Percentiles rank a stretch among this genome's conserved stretches.
phyloP scores from a whole-genome alignment of 352 stramenopile genomes.

The Thalassiosira pacifica region DNA sequence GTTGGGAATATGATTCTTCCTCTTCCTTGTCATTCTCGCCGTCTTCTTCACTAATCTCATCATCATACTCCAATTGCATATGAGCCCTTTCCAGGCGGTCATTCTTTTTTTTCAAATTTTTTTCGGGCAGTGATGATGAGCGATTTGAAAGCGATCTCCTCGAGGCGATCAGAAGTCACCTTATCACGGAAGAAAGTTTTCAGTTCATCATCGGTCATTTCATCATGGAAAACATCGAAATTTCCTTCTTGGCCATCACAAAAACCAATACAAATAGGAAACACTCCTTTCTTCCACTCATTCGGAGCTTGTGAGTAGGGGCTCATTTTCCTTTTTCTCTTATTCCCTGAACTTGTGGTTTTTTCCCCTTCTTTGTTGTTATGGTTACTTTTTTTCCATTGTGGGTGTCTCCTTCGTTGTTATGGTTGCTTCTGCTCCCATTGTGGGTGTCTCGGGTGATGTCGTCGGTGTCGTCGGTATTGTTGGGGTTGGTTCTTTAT shows the following conservation, averaged over 20 bases:
- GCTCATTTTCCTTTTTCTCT: neutral
- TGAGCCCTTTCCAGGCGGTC: neutral
- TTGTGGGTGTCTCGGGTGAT: neutral
- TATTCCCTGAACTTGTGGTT: no score
- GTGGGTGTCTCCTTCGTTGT: neutral
- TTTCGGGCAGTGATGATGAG: constrained; percentile 27
- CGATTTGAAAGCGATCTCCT: constrained; percentile 5
- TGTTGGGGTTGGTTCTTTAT: neutral
- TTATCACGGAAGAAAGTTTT: neutral
- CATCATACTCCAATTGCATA: neutral
- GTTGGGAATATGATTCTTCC: no score
- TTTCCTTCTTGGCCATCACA: neutral
- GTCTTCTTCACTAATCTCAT: neutral
- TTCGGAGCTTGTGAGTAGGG: constrained; percentile 8
- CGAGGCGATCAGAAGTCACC: neutral
- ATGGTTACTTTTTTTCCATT: neutral
- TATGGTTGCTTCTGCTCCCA: neutral
- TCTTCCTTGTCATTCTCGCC: constrained; percentile 12
- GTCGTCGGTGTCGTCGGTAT: neutral
- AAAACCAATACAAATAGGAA: constrained; percentile 5
- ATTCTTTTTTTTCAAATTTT: constrained; percentile 6
- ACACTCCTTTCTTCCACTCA: constrained; percentile 16
- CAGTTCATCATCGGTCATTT: constrained; percentile 2
- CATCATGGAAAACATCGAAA: neutral
- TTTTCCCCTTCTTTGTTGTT: no score